Percentiles rank a stretch among this genome's conserved stretches.
These are phyloP conservation scores for Lachnellula arida DNA, from an alignment of 2,329 filamentous ascomycete species.

Conservation along the genomic window DNA sequence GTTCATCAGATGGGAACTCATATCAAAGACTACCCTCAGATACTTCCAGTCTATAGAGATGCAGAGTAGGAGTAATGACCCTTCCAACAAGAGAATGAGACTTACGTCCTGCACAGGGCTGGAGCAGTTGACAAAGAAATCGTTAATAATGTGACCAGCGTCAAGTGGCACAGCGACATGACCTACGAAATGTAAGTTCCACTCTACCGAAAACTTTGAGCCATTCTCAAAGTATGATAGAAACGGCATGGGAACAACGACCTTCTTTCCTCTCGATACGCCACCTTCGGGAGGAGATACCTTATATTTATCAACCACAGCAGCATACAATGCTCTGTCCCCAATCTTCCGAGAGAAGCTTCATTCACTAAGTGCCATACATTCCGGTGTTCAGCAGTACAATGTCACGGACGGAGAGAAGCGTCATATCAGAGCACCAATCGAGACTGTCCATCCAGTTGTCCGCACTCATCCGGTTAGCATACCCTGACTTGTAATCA, in stretches of 20 bases:
- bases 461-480: slow-evolving; percentile 74
- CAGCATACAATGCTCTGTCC: slow-evolving; percentile 73
- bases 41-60: too few species aligned
- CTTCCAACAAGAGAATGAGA: too few species aligned
- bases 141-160: too few species aligned
- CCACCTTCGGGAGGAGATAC: slow-evolving; percentile 73
- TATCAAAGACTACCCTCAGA: background rate
- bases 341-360: slow-evolving; percentile 71
- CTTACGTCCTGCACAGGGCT: too few species aligned
- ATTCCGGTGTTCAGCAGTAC: slow-evolving; percentile 76
- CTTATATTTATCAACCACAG: slow-evolving; percentile 68
- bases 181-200: too few species aligned
- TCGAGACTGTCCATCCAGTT: slow-evolving; percentile 67
- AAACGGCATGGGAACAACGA: slow-evolving; percentile 66
- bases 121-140: too few species aligned
- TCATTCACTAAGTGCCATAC: slow-evolving; percentile 71
- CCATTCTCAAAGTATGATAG: too few species aligned
- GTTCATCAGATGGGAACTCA: background rate
- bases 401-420: slow-evolving; percentile 56
- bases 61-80: too few species aligned
- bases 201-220: too few species aligned
- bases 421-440: slow-evolving; percentile 67
- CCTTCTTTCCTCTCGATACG: slow-evolving; percentile 77
- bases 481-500: background rate
- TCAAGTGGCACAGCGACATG: too few species aligned